A percentile compares a stretch with the other conserved stretches of the same genome.
These are phyloP conservation scores for Suillus luteus DNA, from an alignment of 768 basidiomycete genomes.

Conservation along the genomic window DNA sequence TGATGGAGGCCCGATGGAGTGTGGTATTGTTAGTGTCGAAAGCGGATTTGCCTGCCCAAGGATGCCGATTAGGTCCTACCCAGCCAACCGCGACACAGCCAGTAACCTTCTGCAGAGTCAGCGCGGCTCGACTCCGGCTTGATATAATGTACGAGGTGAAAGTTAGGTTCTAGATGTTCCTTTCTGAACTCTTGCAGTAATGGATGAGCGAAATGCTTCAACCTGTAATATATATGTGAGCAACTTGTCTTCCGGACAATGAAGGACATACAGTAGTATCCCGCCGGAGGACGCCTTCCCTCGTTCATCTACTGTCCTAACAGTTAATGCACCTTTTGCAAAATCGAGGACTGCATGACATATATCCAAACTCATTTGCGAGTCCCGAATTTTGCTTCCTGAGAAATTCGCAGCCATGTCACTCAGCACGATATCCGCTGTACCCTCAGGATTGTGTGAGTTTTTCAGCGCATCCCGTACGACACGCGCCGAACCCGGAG, in stretches of 20 bases:
- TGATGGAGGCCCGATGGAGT: background rate
- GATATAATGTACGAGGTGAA: conserved; percentile 63
- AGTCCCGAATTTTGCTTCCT: conserved; percentile 69
- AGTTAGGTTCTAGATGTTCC: conserved; percentile 58
- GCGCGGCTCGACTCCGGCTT: conserved; percentile 84
- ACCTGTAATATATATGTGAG: conserved; percentile 40
- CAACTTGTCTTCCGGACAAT: conserved; percentile 1
- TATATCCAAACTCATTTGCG: conserved; percentile 68
- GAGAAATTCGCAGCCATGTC: conserved; percentile 90
- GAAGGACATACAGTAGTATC: conserved; percentile 51
- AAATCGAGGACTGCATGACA: conserved; percentile 76
- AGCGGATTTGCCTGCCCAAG: background rate
- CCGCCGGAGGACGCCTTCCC: conserved; percentile 46
- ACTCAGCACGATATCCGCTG: conserved; percentile 80
- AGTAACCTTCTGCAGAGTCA: conserved; percentile 84
- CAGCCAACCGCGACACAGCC: conserved; percentile 78
- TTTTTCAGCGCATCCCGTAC: conserved; percentile 43
- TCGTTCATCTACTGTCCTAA: conserved; percentile 43
- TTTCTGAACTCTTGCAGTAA: conserved; percentile 64
- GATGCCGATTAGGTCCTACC: background rate
- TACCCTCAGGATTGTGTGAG: conserved; percentile 36
- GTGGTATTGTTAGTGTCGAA: background rate
- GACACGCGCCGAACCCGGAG: conserved; percentile 45
- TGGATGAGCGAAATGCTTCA: conserved; percentile 87
- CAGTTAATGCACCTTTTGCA: conserved; percentile 52